Percentiles rank a stretch among this genome's conserved stretches.
Conservation (phyloP, 2,329 filamentous ascomycete species). For the Colletotrichum higginsianum region DNA sequence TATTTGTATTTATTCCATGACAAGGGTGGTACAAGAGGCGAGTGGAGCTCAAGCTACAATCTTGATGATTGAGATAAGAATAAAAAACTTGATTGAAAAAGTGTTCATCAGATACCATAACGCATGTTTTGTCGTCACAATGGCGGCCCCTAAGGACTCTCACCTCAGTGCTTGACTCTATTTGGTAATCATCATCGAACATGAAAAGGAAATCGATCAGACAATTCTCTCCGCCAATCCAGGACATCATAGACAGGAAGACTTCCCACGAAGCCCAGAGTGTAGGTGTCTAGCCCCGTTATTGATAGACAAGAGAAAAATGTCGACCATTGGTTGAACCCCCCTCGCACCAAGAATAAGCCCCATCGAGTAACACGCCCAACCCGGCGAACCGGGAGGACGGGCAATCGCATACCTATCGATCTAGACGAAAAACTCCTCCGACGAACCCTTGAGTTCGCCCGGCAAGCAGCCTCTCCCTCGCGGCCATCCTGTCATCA, state of each 20-base stretch:
- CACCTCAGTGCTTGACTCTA: conserved; percentile 99
- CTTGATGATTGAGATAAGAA: conserved; percentile 32
- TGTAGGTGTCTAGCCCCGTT: conserved; percentile 46
- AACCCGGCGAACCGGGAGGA: conserved; percentile 49
- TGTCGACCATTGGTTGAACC: conserved; percentile 57
- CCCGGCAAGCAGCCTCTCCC: conserved; percentile 48
- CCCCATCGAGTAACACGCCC: conserved; percentile 97
- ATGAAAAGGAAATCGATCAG: conserved; percentile 45
- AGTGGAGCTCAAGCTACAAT: not conserved
- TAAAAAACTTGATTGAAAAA: conserved; percentile 16
- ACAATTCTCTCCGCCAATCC: conserved; percentile 38
- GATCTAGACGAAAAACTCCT: conserved; percentile 87
- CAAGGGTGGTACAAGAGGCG: conserved; percentile 17
- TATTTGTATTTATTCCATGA: conserved; percentile 10
- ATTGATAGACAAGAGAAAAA: conserved; percentile 10
- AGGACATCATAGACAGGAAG: conserved; percentile 49
- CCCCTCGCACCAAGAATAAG: conserved; percentile 99
- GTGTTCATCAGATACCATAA: conserved; percentile 65
- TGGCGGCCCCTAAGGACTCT: conserved; percentile 45
- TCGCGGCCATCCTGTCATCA: conserved; percentile 48
- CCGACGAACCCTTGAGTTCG: conserved; percentile 58
- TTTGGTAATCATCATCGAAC: conserved; percentile 84
- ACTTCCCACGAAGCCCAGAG: conserved; percentile 61
- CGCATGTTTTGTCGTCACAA: conserved; percentile 54
- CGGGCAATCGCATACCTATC: conserved; percentile 99